Evolutionary conservation across 2,329 filamentous ascomycete species (phyloP).

Genomic region (Didymellaceae sp.): DNA sequence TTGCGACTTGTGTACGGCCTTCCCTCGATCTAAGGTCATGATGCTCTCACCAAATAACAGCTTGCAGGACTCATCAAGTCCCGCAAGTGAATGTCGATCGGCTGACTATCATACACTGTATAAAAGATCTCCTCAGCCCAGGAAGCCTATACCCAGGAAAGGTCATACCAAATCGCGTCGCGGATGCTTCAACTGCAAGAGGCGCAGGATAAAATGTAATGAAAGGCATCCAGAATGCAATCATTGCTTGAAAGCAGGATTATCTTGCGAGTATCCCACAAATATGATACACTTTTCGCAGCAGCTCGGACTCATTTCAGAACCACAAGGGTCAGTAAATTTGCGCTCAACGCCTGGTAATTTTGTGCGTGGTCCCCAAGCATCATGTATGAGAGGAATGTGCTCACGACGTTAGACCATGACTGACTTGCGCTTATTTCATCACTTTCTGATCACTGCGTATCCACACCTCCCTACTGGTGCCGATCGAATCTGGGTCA

Average conservation of each 20-base stretch:
- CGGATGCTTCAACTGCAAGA: slow-evolving; percentile 73
- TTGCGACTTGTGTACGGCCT: slow-evolving; percentile 23
- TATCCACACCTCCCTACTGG: slow-evolving; percentile 70
- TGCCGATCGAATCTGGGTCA: slow-evolving; percentile 70
- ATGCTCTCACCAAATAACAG: slow-evolving; percentile 30
- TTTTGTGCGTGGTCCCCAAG: slow-evolving; percentile 37
- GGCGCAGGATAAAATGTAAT: slow-evolving; percentile 72
- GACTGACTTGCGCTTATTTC: slow-evolving; percentile 72
- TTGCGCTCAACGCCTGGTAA: slow-evolving; percentile 41
- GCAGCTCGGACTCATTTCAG: slow-evolving; percentile 27
- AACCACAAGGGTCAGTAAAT: slow-evolving; percentile 36
- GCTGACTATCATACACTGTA: slow-evolving; percentile 28
- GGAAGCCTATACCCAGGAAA: slow-evolving; percentile 54
- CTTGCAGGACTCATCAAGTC: slow-evolving; percentile 33
- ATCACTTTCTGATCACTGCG: slow-evolving; percentile 68
- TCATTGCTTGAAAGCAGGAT: slow-evolving; percentile 67
- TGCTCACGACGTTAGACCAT: slow-evolving; percentile 36
- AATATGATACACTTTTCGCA: slow-evolving; percentile 44
- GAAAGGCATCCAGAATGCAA: slow-evolving; percentile 69
- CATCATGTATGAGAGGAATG: slow-evolving; percentile 3
- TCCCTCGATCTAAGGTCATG: slow-evolving; percentile 24
- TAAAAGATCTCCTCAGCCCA: slow-evolving; percentile 33
- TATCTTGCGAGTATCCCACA: slow-evolving; percentile 68
- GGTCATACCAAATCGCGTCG: slow-evolving; percentile 71
- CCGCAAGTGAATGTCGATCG: slow-evolving; percentile 43